These are phyloP conservation scores for Parachaetomium inaequale DNA, from an alignment of 495 filamentous ascomycete species.

Conservation along the genomic window DNA sequence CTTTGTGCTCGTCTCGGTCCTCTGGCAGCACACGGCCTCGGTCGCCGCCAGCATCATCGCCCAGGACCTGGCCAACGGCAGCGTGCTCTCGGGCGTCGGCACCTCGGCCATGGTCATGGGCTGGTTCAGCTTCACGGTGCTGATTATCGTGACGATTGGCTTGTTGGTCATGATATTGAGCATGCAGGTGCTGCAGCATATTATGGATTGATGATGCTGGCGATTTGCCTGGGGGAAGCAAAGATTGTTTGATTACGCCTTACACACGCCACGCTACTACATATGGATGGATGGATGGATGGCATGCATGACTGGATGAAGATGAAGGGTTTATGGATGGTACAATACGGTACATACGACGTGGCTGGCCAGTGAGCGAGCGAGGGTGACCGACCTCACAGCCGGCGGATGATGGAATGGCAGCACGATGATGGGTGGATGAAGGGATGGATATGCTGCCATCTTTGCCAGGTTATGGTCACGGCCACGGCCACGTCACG, in stretches of 20 bases:
- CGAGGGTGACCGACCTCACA: background rate
- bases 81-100: slow-evolving; percentile 81
- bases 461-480: background rate
- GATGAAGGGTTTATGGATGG: background rate
- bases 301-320: slow-evolving; percentile 5
- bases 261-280: too few species aligned
- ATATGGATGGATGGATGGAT: background rate
- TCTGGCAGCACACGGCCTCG: slow-evolving; percentile 87
- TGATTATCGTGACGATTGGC: slow-evolving; percentile 92
- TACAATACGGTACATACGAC: background rate
- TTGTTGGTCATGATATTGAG: slow-evolving; percentile 94
- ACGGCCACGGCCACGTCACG: background rate
- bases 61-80: slow-evolving; percentile 93
- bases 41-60: slow-evolving; percentile 90
- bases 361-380: background rate
- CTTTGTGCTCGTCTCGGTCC: slow-evolving; percentile 70
- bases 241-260: too few species aligned
- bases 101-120: slow-evolving; percentile 92
- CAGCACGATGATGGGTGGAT: background rate
- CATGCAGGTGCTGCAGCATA: slow-evolving; percentile 61
- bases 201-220: slow-evolving; percentile 36
- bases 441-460: background rate
- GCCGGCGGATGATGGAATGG: background rate
- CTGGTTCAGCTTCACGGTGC: slow-evolving; percentile 90
- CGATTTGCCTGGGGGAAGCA: too few species aligned